Evolutionary conservation across 2,329 filamentous ascomycete genomes (phyloP).

Genomic region (Trichoderma brevicompactum): DNA sequence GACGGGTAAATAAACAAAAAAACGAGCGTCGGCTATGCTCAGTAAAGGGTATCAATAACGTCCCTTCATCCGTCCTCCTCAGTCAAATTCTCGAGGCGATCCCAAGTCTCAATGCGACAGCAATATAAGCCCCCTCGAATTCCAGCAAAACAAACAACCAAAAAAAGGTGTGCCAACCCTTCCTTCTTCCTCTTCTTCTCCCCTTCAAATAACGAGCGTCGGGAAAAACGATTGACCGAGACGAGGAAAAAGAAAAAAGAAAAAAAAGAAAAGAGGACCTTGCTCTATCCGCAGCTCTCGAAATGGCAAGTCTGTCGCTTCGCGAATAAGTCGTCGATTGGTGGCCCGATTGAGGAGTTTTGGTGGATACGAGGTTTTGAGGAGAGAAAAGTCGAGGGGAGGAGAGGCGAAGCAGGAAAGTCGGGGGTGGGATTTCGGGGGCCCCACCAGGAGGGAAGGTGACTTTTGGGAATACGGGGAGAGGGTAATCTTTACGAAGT

Average conservation of each 20-base stretch:
- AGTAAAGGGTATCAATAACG: background rate
- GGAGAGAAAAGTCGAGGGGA: background rate
- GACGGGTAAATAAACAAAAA: background rate
- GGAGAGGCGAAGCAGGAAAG: background rate
- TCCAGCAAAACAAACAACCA: background rate
- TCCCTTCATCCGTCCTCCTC: background rate
- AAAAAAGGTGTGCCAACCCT: background rate
- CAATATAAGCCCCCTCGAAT: background rate
- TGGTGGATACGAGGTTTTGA: slow-evolving; percentile 12
- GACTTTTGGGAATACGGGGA: slow-evolving; percentile 16
- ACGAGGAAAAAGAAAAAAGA: background rate
- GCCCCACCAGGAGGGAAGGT: slow-evolving; percentile 14
- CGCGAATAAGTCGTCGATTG: background rate
- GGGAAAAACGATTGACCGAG: slow-evolving; percentile 21
- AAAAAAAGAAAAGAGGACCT: background rate
- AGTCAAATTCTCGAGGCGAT: background rate
- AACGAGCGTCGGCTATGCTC: slow-evolving; percentile 13
- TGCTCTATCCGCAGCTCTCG: background rate
- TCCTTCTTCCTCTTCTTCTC: background rate
- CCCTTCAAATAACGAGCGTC: slow-evolving; percentile 16
- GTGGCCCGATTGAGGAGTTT: background rate
- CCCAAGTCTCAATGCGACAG: background rate
- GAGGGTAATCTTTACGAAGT: slow-evolving; percentile 2
- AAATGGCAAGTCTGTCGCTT: background rate
- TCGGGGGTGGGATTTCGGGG: background rate